Percentiles rank a stretch among this genome's conserved stretches.
phyloP scores from a whole-genome alignment of 805 yeast genomes.

The Candida ipomoeae region DNA sequence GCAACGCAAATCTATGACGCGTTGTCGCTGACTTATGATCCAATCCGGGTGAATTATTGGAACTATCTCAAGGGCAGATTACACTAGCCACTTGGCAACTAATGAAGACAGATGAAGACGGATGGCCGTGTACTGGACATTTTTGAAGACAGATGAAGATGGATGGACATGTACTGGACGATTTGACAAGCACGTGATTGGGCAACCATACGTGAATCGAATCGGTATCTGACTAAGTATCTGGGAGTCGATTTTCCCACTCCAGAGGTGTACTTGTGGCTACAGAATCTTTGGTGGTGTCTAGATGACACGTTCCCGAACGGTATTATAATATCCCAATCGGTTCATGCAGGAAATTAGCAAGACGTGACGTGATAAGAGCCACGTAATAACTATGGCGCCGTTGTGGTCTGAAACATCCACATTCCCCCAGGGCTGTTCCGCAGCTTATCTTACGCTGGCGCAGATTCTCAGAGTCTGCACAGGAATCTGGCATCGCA shows the following conservation, averaged over 20 bases:
- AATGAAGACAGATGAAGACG: not conserved
- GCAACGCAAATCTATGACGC: conserved; percentile 46
- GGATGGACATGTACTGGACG: not conserved
- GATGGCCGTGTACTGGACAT: not conserved
- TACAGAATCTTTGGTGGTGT: too few relatives aligned
- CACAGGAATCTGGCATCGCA: conserved; percentile 1
- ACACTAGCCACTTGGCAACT: not conserved
- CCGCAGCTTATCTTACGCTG: not conserved
- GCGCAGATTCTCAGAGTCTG: not conserved
- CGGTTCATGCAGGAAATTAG: not conserved
- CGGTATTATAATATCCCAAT: too few relatives aligned
- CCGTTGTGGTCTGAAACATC: not conserved
- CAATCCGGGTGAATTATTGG: conserved; percentile 65
- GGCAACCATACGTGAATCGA: too few relatives aligned
- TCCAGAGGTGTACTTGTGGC: too few relatives aligned
- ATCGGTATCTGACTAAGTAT: too few relatives aligned
- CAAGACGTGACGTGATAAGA: too few relatives aligned
- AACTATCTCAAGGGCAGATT: conserved; percentile 34
- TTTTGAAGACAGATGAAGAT: not conserved
- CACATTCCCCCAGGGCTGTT: not conserved
- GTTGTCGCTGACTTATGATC: conserved; percentile 54
- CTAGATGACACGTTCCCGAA: too few relatives aligned
- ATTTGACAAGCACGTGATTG: too few relatives aligned
- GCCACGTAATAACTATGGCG: not conserved
- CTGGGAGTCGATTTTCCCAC: too few relatives aligned